phyloP scores from a whole-genome alignment of 495 filamentous ascomycete genomes.

The Annulohypoxylon bovei region DNA sequence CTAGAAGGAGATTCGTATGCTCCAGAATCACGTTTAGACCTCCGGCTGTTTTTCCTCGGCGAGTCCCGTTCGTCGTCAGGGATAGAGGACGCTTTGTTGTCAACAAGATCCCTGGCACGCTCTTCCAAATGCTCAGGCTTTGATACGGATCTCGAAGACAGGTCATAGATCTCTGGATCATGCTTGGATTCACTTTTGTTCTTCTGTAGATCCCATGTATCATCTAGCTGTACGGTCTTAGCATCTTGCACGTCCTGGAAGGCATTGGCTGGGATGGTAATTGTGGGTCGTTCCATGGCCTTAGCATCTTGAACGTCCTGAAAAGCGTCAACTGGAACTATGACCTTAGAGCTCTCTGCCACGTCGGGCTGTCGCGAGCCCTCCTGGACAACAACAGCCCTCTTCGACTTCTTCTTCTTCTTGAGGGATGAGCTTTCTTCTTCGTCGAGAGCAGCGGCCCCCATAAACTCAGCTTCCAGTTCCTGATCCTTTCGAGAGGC shows the following conservation, averaged over 20 bases:
- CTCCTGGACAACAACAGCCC: slow-evolving; percentile 39
- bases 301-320: slow-evolving; percentile 37
- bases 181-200: slow-evolving; percentile 44
- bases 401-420: slow-evolving; percentile 48
- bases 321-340: slow-evolving; percentile 47
- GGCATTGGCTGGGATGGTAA: slow-evolving; percentile 44
- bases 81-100: background rate
- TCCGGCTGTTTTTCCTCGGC: slow-evolving; percentile 7
- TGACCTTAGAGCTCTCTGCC: slow-evolving; percentile 30
- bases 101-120: background rate
- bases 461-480: slow-evolving; percentile 31
- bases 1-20: slow-evolving; percentile 40
- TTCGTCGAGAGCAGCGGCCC: slow-evolving; percentile 20
- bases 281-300: background rate
- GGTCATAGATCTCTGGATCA: slow-evolving; percentile 6
- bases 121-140: background rate
- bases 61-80: slow-evolving; percentile 13
- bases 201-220: slow-evolving; percentile 40
- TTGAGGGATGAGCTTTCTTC: slow-evolving; percentile 29
- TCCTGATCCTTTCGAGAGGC: slow-evolving; percentile 28
- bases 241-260: slow-evolving; percentile 38
- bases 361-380: slow-evolving; percentile 33
- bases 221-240: slow-evolving; percentile 24
- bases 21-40: slow-evolving; percentile 40
- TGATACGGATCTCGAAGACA: slow-evolving; percentile 4